Base-by-base conservation (phyloP, 805 yeast species). In the Jamesozyma spencerorum region DNA sequence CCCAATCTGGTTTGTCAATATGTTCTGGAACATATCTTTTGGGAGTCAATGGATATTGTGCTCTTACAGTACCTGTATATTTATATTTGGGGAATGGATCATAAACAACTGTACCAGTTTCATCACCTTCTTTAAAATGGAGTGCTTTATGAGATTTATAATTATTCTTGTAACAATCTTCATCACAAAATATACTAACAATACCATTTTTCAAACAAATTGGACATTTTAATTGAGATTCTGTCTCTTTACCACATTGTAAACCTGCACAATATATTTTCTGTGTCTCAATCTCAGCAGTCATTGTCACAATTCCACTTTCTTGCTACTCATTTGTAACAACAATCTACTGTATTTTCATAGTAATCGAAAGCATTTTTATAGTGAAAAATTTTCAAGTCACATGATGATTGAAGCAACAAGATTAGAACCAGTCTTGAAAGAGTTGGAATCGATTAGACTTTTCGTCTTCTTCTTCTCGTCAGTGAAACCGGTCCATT, bases 21-120 rank as follows among this genome's bases (percentile, higher is more conserved):
- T 72, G 71, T 14, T 71, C 80, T 13, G 96, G 95, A 34, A 92
- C 73, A 14, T 62, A 58, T 46, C 94, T 74, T 50, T 74, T 76
- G 17, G 85, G 80, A 1, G 85, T 65, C 43, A 92, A 68, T 0
- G 98, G 98, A 52, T 92, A 92, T 2, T 63, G 61, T 0, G 98
- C 86, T 57, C 84, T 73, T 39, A 88, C 56, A 1, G 69, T 62
- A 15, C 98, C 97, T 1, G 87, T 70, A 63, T 73, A 92, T 33
- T 71, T 68, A 58, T 71, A 84, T 19, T 73, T 72, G 20, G 96
- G 94, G 65, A 85, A 92, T 36, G 98, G 98, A 51, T 92, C 81
- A 57, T 83, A 87, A 2, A 75, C 48, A 5, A 45, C 53, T n/a
- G 64, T 68, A 7, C 42, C 42, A 19, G 39, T 30, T 13, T 36